phyloP scores from a whole-genome alignment of 768 basidiomycete genomes.

The Serendipita sp. region DNA sequence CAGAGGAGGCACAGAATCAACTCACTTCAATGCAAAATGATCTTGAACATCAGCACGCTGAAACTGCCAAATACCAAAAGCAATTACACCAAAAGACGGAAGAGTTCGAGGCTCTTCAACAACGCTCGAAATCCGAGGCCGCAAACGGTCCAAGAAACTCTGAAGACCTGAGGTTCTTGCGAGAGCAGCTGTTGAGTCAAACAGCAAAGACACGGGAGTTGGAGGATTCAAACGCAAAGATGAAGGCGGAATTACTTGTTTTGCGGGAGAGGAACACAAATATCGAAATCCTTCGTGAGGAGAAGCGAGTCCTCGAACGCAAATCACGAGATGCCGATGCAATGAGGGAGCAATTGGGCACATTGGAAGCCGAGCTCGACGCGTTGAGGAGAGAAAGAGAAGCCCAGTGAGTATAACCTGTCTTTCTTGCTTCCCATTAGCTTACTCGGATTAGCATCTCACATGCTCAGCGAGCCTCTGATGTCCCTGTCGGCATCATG shows the following conservation, averaged over 20 bases:
- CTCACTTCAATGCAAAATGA: background rate
- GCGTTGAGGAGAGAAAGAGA: constrained; percentile 40
- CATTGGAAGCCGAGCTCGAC: constrained; percentile 49
- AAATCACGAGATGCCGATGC: constrained; percentile 36
- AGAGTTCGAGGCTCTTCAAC: constrained; percentile 8
- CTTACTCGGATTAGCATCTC: constrained; percentile 12
- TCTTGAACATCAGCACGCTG: constrained; percentile 25
- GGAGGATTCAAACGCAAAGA: constrained; percentile 40
- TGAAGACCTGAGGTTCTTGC: constrained; percentile 44
- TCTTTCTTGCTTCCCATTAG: background rate
- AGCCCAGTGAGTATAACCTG: background rate
- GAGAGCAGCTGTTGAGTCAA: constrained; percentile 54
- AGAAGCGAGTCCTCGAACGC: constrained; percentile 48
- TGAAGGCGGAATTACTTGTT: constrained; percentile 35
- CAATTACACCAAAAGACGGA: background rate
- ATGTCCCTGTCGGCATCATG: constrained; percentile 38
- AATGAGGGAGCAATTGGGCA: constrained; percentile 37
- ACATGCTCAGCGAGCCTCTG: constrained; percentile 24
- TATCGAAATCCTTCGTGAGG: constrained; percentile 56
- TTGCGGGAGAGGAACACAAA: constrained; percentile 42
- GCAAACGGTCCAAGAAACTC: constrained; percentile 22
- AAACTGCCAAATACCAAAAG: background rate
- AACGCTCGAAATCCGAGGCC: constrained; percentile 6
- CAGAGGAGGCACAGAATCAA: background rate
- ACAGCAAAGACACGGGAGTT: constrained; percentile 42